These are phyloP conservation scores for Leucogyrophana mollusca DNA, from an alignment of 768 basidiomycete species.

Conservation along the genomic window DNA sequence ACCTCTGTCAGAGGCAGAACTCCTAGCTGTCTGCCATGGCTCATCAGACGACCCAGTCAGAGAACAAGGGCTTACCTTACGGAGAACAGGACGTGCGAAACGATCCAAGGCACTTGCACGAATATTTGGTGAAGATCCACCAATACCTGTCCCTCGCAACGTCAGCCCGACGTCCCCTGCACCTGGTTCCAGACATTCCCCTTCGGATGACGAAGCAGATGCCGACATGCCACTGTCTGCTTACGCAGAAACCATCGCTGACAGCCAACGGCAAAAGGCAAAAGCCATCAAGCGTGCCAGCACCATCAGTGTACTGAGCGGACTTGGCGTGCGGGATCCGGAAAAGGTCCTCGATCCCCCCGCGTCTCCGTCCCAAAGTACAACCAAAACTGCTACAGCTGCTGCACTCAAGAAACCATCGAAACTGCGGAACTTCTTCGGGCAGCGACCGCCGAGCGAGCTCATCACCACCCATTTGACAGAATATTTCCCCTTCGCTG, in stretches of 20 bases:
- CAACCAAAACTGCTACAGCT: slow-evolving; percentile 16
- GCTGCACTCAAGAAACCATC: slow-evolving; percentile 45
- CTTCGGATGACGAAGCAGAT: slow-evolving; percentile 38
- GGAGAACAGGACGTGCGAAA: slow-evolving; percentile 47
- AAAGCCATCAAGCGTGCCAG: slow-evolving; percentile 76
- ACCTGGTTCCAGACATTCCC: slow-evolving; percentile 11
- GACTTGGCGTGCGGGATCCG: slow-evolving; percentile 83
- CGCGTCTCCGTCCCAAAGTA: slow-evolving; percentile 44
- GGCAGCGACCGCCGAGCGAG: slow-evolving; percentile 96
- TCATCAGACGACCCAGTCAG: slow-evolving; percentile 76
- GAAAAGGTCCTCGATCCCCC: slow-evolving; percentile 62
- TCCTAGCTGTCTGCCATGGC: slow-evolving; percentile 81
- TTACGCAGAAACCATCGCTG: slow-evolving; percentile 21
- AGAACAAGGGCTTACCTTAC: slow-evolving; percentile 76
- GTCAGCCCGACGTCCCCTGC: slow-evolving; percentile 37
- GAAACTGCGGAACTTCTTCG: slow-evolving; percentile 94
- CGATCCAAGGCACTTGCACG: slow-evolving; percentile 40
- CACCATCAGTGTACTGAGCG: slow-evolving; percentile 91
- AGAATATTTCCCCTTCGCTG: slow-evolving; percentile 93
- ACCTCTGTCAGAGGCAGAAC: slow-evolving; percentile 77
- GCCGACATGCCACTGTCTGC: slow-evolving; percentile 32
- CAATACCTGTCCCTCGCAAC: slow-evolving; percentile 15
- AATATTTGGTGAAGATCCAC: slow-evolving; percentile 49
- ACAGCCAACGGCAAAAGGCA: slow-evolving; percentile 22
- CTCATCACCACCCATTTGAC: slow-evolving; percentile 92